Base-by-base conservation (phyloP, 306 rosid genomes). In the Luffa acutangula region DNA sequence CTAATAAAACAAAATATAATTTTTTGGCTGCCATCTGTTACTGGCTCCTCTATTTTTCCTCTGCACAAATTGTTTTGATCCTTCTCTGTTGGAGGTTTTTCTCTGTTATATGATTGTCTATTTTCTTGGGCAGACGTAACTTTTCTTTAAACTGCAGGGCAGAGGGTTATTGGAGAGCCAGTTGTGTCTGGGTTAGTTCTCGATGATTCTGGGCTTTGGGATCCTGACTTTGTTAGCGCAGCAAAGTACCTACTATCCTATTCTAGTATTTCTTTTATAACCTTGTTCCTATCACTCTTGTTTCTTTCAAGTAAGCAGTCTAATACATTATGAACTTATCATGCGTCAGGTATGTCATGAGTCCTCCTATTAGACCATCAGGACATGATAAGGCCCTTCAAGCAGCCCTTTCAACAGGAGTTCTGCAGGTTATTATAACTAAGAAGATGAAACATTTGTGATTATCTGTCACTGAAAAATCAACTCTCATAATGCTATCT, bases 381-480 rank as follows among this genome's bases (percentile, higher is more conserved):
- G 97, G 97, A 78, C 98, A 94, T 74, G 89, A 85, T 81, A 92
- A 88, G 90, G 94, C 97, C 81, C 98, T 94, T 82, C 97, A 92
- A 85, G 96, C 92, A 65, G 96, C 97, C 62, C 96, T 94, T 87
- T 88, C 97, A 37, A 81, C 76, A 6, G 98, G 98, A 85, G 58
- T 84, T 89, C 78, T 94, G 78, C 98, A 94, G 98, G 98, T 94
- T 82, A 78, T 42, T 77, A 65, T 48, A 48, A 48, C 60, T 79
- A 36, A 18, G 51, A 36, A 51, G 49, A 51, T 34, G 63, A 20
- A 73, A 4, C 59, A 73, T 73, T 48, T 72, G 42, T 13, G 4
- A 17, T 73, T 73, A 49, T 8, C 21, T 73, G 43, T 49, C 21
- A 7, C 14, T 73, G 60, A 73, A 9, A 31, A 69, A 51, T 52